phyloP scores from a whole-genome alignment of 192 early-diverging fungal species.

The Funneliformis geosporum region DNA sequence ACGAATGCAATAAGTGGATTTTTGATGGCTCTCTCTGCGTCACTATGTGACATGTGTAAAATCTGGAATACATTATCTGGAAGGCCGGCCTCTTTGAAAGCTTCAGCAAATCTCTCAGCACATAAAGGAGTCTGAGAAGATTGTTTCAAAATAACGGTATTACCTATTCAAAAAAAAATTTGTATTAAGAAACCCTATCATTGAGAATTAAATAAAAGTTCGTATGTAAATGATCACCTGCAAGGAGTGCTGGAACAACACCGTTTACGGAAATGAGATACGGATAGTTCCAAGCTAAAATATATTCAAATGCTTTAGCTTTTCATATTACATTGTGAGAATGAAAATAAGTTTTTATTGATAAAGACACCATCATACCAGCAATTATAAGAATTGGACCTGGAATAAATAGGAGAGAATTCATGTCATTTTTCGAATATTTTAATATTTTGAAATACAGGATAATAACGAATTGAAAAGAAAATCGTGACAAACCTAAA shows the following conservation, averaged over 20 bases:
- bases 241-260: conserved; percentile 75
- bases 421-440: conserved; percentile 55
- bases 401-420: not conserved
- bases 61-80: conserved; percentile 68
- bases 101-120: conserved; percentile 67
- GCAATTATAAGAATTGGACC: conserved; percentile 41
- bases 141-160: conserved; percentile 76
- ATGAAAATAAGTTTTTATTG: not conserved
- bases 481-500: conserved; percentile 54
- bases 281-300: conserved; percentile 82
- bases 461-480: not conserved
- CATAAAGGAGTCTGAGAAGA: conserved; percentile 79
- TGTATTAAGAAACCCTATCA: not conserved
- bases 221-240: conserved; percentile 42
- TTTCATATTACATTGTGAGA: not conserved
- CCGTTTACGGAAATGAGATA: conserved; percentile 77
- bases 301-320: not conserved
- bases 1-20: conserved; percentile 66
- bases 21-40: conserved; percentile 51
- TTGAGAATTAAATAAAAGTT: not conserved
- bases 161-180: conserved; percentile 26
- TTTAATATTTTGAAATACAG: no score
- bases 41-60: conserved; percentile 52
- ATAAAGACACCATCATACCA: not conserved
- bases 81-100: conserved; percentile 67